Base-by-base conservation (phyloP, 73 alveolate species). In the Breviolum minutum region DNA sequence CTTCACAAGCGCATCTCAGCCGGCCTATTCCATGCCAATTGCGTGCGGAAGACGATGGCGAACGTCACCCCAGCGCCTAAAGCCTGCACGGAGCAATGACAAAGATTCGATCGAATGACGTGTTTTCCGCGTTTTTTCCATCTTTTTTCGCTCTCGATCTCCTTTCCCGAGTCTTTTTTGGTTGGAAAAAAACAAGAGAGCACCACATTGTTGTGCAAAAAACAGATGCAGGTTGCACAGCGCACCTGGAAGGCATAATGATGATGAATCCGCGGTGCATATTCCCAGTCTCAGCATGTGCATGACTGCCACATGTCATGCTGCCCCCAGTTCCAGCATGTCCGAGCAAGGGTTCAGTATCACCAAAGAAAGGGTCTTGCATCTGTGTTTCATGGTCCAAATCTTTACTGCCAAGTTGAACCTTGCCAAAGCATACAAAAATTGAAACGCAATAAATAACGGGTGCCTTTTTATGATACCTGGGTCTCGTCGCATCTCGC, bases 1-100 rank as follows among this genome's bases (percentile, higher is more conserved):
- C 32, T 76, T 12, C 48, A 13, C 60, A 19, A 10, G 17, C 30
- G 69, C 64, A 14, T 61, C 81, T 29, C 40, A 30, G 63, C 8
- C 71, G 30, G 74, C 87, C 96, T 71, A 26, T 69, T 89, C 96
- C 96, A 89, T 61, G 96, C 96, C 73, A 89, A 87, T 74, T 89
- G 96, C 20, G 96, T 70, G 69, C 95, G 95, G 96, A 70, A 89
- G 87, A 89, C 96, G 87, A 89, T 89, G 87, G 96, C 96, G 73
- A 89, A 89, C 22, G 96, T 89, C 62, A 89, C 96, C 63, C 96
- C 96, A 20, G 96, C 96, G 30, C 86, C 96, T 12, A 73, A 74
- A 12, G 86, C 94, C 94, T 86, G 62, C n/a, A 26, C n/a, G 48
- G 76, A 7, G 11, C 89, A 16, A 24, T 48, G 70, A 30, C 70